Percentiles rank a stretch among this genome's conserved stretches.
Evolutionary conservation across 768 basidiomycete genomes (phyloP).

Genomic region (Pulveroboletus sp.): DNA sequence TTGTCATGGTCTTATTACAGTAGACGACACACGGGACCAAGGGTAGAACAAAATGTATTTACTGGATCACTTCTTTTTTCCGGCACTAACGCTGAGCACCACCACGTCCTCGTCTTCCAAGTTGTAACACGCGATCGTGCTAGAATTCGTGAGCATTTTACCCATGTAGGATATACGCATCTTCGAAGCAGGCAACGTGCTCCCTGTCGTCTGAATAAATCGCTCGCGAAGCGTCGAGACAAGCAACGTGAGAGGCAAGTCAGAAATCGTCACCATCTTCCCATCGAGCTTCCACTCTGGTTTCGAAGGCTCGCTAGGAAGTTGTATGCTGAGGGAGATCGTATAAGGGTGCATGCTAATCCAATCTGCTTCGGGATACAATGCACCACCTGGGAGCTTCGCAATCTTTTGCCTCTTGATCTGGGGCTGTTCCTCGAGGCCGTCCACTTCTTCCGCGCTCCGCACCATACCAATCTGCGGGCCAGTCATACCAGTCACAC

Average conservation of each 20-base stretch:
- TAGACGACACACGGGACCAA: constrained; percentile 6
- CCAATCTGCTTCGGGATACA: constrained; percentile 90
- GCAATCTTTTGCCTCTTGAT: constrained; percentile 86
- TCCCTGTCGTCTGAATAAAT: constrained; percentile 73
- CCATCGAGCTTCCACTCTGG: constrained; percentile 95
- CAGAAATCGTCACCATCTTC: constrained; percentile 66
- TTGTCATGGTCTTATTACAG: constrained; percentile 10
- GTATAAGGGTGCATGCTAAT: constrained; percentile 87
- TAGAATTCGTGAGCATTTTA: constrained; percentile 85
- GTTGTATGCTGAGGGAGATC: constrained; percentile 77
- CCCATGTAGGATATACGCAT: constrained; percentile 75
- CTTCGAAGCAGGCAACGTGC: constrained; percentile 71
- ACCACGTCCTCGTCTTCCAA: constrained; percentile 87
- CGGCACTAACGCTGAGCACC: constrained; percentile 69
- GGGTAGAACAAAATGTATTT: not conserved
- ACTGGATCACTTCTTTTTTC: constrained; percentile 58
- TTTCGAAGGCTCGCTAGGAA: constrained; percentile 77
- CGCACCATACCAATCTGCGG: constrained; percentile 70
- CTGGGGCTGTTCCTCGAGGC: constrained; percentile 63
- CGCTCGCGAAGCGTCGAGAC: constrained; percentile 90
- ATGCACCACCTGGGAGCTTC: constrained; percentile 76
- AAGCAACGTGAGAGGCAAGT: constrained; percentile 77
- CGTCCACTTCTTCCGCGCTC: constrained; percentile 79
- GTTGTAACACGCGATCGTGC: constrained; percentile 82
- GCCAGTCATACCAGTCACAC: constrained; percentile 57